phyloP scores from a whole-genome alignment of 768 basidiomycete species.

The Agrocybe pediades region DNA sequence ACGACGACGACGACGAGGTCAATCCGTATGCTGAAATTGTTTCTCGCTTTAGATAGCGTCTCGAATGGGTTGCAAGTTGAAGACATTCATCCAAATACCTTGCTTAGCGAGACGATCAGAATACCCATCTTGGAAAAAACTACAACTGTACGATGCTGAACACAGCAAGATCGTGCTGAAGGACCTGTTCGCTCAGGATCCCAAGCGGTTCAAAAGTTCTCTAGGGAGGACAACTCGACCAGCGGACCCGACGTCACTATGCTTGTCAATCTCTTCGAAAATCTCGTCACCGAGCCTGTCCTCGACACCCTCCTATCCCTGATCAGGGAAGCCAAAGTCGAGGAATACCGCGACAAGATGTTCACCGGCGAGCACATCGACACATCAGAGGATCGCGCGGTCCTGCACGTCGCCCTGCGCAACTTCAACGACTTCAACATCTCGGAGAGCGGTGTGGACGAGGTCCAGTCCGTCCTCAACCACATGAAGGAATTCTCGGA shows the following conservation, averaged over 20 bases:
- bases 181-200: slow-evolving; percentile 91
- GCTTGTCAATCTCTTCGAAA: slow-evolving; percentile 97
- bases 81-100: not conserved
- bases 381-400: slow-evolving; percentile 96
- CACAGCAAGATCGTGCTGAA: slow-evolving; percentile 78
- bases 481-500: slow-evolving; percentile 94
- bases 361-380: slow-evolving; percentile 97
- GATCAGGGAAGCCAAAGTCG: slow-evolving; percentile 84
- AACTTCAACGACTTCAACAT: slow-evolving; percentile 78
- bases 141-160: slow-evolving; percentile 84
- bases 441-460: slow-evolving; percentile 75
- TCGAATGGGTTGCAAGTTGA: not conserved
- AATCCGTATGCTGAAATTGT: too few species aligned
- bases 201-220: slow-evolving; percentile 87
- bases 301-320: slow-evolving; percentile 76
- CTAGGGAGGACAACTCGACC: slow-evolving; percentile 68
- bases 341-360: slow-evolving; percentile 88
- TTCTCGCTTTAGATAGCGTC: too few species aligned
- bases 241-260: slow-evolving; percentile 73
- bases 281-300: slow-evolving; percentile 87
- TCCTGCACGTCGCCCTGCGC: slow-evolving; percentile 92
- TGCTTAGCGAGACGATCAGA: slow-evolving; percentile 45
- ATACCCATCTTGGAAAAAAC: slow-evolving; percentile 88
- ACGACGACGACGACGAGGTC: too few species aligned
- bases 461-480: slow-evolving; percentile 80